phyloP scores from a whole-genome alignment of 2,329 filamentous ascomycete species.

The Trichophyton benhamiae region DNA sequence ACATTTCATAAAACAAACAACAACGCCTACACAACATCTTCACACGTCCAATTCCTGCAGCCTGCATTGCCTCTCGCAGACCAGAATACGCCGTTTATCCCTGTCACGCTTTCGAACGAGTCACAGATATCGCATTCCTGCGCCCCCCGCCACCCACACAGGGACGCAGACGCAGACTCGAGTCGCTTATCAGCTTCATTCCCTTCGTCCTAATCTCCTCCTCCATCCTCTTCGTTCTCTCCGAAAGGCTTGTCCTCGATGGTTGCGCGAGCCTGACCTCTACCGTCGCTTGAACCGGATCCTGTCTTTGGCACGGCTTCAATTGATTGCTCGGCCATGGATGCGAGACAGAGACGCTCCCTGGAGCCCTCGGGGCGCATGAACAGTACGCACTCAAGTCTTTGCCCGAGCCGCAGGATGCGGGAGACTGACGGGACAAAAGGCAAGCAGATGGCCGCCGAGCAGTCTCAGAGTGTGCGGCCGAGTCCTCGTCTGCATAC shows the following conservation, averaged over 20 bases:
- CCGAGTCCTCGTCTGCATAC: not conserved
- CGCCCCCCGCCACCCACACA: not conserved
- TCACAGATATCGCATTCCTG: not conserved
- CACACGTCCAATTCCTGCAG: not conserved
- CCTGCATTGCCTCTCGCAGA: not conserved
- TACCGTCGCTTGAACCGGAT: not conserved
- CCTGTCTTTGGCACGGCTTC: not conserved
- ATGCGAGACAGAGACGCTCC: not conserved
- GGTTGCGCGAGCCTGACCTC: not conserved
- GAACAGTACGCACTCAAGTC: not conserved
- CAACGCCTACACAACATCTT: not conserved
- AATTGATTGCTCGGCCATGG: not conserved
- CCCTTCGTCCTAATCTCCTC: not conserved
- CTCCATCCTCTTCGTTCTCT: not conserved
- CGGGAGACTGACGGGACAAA: not conserved
- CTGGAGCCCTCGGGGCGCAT: not conserved
- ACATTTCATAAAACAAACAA: not conserved
- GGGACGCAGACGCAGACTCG: not conserved
- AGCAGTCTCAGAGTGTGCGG: not conserved
- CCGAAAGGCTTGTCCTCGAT: not conserved
- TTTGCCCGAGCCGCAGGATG: not conserved
- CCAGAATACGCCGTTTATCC: not conserved
- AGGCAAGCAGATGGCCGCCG: not conserved
- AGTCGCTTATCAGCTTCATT: not conserved
- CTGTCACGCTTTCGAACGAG: not conserved